Percentiles rank a stretch among this genome's conserved stretches.
These are phyloP conservation scores for Gossypium ekmanianum DNA, from an alignment of 345 rosid genomes.

Conservation along the genomic window DNA sequence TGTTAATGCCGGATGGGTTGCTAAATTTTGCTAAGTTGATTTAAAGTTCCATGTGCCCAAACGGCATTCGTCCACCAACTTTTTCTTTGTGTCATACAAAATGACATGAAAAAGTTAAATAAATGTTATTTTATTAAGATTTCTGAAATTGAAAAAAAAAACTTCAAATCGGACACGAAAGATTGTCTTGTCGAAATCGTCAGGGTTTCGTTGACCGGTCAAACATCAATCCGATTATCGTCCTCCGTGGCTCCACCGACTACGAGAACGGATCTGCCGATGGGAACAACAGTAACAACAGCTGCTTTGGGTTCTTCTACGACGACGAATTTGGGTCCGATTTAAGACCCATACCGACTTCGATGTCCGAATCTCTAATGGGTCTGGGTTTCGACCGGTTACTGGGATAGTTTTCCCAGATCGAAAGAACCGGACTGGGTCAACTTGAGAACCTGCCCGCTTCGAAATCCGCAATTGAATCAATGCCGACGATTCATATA, in stretches of 20 bases:
- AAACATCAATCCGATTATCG: constrained; percentile 19
- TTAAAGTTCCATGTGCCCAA: too few species aligned
- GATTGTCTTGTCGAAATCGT: not conserved
- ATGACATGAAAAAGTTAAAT: too few species aligned
- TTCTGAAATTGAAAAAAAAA: not conserved
- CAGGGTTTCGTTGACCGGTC: constrained; percentile 16
- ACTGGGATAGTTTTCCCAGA: constrained; percentile 21
- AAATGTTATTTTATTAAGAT: too few species aligned
- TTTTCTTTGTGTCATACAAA: too few species aligned
- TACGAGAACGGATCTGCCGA: not conserved
- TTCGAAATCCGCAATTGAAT: constrained; percentile 24
- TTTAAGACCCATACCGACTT: constrained; percentile 5
- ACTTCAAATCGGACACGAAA: constrained; percentile 1
- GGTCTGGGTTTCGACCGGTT: constrained; percentile 19
- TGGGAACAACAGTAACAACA: not conserved
- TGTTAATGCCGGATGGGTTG: too few species aligned
- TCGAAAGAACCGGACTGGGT: constrained; percentile 18
- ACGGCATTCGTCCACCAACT: too few species aligned
- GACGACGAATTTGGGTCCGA: constrained; percentile 19
- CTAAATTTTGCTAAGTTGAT: too few species aligned
- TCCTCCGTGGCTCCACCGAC: constrained; percentile 14
- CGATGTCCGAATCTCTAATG: constrained; percentile 18
- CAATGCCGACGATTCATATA: constrained; percentile 24
- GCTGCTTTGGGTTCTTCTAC: constrained; percentile 8
- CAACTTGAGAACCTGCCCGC: constrained; percentile 21